Conservation (phyloP, 2,329 filamentous ascomycete genomes). For the Scedosporium dehoogii region DNA sequence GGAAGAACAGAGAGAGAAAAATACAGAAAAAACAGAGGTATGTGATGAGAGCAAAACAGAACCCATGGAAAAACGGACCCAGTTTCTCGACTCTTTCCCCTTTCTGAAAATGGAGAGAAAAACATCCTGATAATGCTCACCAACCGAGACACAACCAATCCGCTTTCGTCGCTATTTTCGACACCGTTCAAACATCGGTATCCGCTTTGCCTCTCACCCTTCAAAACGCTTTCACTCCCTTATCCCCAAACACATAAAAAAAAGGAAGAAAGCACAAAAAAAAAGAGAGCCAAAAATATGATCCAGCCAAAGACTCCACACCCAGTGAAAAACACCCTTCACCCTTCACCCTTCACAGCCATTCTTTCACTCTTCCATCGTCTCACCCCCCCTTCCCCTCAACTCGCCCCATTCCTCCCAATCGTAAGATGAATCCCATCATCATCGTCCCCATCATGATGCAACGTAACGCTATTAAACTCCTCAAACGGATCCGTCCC, state of each 20-base stretch:
- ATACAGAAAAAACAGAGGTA: too few species aligned
- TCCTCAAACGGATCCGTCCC: constrained; percentile 88
- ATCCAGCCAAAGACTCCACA: not conserved
- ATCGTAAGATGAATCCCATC: not conserved
- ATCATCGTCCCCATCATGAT: constrained; percentile 85
- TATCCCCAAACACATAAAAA: not conserved
- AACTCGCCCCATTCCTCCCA: not conserved
- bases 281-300: not conserved
- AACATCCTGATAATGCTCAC: too few species aligned
- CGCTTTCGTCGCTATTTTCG: not conserved
- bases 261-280: constrained; percentile 1
- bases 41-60: too few species aligned
- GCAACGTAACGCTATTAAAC: constrained; percentile 95
- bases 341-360: not conserved
- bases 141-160: not conserved
- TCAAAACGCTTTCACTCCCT: too few species aligned
- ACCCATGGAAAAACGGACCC: too few species aligned
- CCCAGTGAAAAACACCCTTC: not conserved
- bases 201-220: too few species aligned
- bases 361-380: not conserved
- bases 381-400: not conserved
- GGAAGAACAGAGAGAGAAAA: not conserved
- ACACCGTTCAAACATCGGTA: too few species aligned
- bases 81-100: too few species aligned
- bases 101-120: too few species aligned